Percentiles rank a stretch among this genome's conserved stretches.
Conservation (phyloP, 257 asterid genomes). For the Oldenlandia corymbosa region DNA sequence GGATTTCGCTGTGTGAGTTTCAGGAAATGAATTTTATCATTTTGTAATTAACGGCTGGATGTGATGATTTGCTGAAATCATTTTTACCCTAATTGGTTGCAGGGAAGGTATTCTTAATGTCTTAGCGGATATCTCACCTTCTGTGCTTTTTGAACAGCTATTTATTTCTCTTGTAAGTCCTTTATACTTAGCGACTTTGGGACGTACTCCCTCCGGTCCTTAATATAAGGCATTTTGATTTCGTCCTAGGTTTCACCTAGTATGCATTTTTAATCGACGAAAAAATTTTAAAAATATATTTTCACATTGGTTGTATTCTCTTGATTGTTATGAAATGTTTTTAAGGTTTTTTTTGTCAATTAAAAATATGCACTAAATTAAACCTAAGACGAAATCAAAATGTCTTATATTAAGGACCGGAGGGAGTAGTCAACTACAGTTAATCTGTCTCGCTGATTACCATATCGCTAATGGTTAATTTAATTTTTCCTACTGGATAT, state of each 20-base stretch:
- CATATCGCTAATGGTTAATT: background rate
- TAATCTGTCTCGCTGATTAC: background rate
- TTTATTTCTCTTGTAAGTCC: conserved; percentile 73
- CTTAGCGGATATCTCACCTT: conserved; percentile 64
- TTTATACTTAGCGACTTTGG: conserved; percentile 4
- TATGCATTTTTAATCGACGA: too few species aligned
- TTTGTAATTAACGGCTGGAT: background rate
- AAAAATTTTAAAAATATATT: too few species aligned
- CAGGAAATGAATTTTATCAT: conserved; percentile 6
- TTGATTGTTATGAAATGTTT: too few species aligned
- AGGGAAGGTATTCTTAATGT: conserved; percentile 83
- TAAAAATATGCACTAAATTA: too few species aligned
- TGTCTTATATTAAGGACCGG: too few species aligned
- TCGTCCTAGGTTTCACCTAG: too few species aligned
- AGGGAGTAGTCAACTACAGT: background rate
- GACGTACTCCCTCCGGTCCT: background rate
- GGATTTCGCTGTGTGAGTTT: conserved; percentile 94
- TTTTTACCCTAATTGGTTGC: conserved; percentile 20
- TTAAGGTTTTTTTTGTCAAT: too few species aligned
- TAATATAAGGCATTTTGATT: too few species aligned
- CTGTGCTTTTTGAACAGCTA: conserved; percentile 83
- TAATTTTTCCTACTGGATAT: background rate
- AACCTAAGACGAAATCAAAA: too few species aligned
- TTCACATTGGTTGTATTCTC: too few species aligned
- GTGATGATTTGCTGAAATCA: conserved; percentile 9